Base-by-base conservation (phyloP, 257 asterid species). In the Lantana camara region DNA sequence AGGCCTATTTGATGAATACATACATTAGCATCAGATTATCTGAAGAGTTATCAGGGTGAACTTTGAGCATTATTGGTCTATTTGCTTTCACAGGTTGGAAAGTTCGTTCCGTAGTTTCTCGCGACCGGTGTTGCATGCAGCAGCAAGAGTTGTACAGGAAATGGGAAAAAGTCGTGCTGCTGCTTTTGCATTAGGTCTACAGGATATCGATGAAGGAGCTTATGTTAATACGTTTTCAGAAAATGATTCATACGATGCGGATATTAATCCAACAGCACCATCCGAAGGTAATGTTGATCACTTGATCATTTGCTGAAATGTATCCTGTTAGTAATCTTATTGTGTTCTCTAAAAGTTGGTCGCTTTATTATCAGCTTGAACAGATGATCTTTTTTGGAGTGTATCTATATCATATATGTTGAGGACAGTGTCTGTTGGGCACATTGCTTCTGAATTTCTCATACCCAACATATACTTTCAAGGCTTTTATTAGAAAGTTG, bases 101-200 rank as follows among this genome's bases (percentile, higher is more conserved):
- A 94, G 95, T 76, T 90, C 99, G 38, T 90, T 94, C 60, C 89
- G 96, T 48, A 94, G 95, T 86, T 86, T 82, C 75, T 94, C 99
- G 67, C 90, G 99, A 27, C 99, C 99, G 61, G 95, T 83, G 65
- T 82, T 94, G 79, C 99, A 94, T 74, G 91, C 99, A 57, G 99
- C 99, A 4, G 86, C 97, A 14, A 82, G 99, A 77, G 96, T 94
- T 72, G 99, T 94, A 68, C 97, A 90, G 82, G 99, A 94, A 83
- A 90, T 94, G 95, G 99, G 97, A 47, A 94, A 84, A 84, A 90
- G 96, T 69, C 97, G 96, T 41, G 99, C 99, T 60, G 99, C 99
- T 73, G 96, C 99, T 44, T 88, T 94, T 73, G 83, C 99, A 21
- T 79, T 94, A 61, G 99, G 97, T 73, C 77, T 89, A 55, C 95